phyloP scores from a whole-genome alignment of 2,329 filamentous ascomycete species.

The Graphium sp. region DNA sequence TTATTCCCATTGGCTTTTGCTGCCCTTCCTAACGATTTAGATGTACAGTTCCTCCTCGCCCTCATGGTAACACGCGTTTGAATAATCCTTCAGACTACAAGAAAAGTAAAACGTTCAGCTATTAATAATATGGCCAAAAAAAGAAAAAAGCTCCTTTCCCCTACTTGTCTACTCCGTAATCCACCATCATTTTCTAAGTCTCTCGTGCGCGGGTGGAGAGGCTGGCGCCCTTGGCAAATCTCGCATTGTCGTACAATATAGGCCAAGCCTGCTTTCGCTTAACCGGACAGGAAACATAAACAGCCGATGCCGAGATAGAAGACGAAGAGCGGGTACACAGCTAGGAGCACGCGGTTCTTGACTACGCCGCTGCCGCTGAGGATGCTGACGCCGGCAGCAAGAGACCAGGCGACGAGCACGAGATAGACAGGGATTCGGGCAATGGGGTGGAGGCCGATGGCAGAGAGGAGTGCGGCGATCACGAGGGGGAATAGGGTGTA shows the following conservation, averaged over 20 bases:
- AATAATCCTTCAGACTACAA: too few relatives aligned
- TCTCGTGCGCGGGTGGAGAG: too few relatives aligned
- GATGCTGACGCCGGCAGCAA: slow-evolving; percentile 92
- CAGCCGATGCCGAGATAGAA: slow-evolving; percentile 91
- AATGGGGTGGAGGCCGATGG: slow-evolving; percentile 62
- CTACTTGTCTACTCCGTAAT: not conserved
- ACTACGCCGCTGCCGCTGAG: slow-evolving; percentile 89
- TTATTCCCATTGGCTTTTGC: too few relatives aligned
- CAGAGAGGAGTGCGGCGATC: slow-evolving; percentile 78
- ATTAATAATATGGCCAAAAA: not conserved
- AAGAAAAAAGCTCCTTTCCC: not conserved
- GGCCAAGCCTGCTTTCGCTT: slow-evolving; percentile 13
- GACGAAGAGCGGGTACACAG: slow-evolving; percentile 85
- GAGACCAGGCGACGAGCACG: slow-evolving; percentile 75
- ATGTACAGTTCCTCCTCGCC: too few relatives aligned
- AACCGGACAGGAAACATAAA: slow-evolving; percentile 96
- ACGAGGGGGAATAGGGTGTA: slow-evolving; percentile 97
- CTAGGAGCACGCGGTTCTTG: slow-evolving; percentile 83
- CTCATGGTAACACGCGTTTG: too few relatives aligned
- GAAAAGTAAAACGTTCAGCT: too few relatives aligned
- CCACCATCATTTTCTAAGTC: not conserved
- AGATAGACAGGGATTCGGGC: slow-evolving; percentile 82
- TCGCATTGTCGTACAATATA: not conserved
- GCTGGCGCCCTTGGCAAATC: too few relatives aligned
- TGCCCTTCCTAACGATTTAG: too few relatives aligned